Conservation (phyloP, 805 yeast species). For the Teunomyces kruisii region DNA sequence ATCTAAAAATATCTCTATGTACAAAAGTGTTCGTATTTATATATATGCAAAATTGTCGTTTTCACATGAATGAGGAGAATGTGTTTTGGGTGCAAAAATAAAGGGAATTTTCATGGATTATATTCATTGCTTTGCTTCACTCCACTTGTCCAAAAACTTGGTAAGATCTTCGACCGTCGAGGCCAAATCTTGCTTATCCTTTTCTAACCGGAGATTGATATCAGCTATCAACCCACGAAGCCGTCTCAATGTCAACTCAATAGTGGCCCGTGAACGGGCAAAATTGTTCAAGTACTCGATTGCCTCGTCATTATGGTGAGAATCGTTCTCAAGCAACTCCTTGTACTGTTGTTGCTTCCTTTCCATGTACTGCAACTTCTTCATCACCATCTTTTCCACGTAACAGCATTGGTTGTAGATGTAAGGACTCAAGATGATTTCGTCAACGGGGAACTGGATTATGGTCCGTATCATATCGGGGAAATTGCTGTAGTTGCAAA, state of each 20-base stretch:
- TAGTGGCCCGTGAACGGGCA: neutral
- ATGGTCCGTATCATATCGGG: constrained; percentile 17
- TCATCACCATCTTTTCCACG: constrained; percentile 25
- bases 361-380: constrained; percentile 12
- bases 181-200: constrained; percentile 30
- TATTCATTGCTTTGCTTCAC: neutral
- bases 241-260: constrained; percentile 6
- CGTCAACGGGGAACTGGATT: constrained; percentile 32
- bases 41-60: neutral
- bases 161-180: constrained; percentile 20
- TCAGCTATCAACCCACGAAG: constrained; percentile 37
- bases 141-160: constrained; percentile 28
- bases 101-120: neutral
- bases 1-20: neutral
- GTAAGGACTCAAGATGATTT: constrained; percentile 31
- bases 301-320: constrained; percentile 4
- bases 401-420: constrained; percentile 30
- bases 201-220: constrained; percentile 27
- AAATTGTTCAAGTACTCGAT: constrained; percentile 6
- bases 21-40: neutral
- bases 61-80: neutral
- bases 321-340: neutral
- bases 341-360: constrained; percentile 2
- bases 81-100: constrained; percentile 2
- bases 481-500: constrained; percentile 18